These are phyloP conservation scores for Polygonum aviculare DNA, from an alignment of 148 eudicot species.

Conservation along the genomic window DNA sequence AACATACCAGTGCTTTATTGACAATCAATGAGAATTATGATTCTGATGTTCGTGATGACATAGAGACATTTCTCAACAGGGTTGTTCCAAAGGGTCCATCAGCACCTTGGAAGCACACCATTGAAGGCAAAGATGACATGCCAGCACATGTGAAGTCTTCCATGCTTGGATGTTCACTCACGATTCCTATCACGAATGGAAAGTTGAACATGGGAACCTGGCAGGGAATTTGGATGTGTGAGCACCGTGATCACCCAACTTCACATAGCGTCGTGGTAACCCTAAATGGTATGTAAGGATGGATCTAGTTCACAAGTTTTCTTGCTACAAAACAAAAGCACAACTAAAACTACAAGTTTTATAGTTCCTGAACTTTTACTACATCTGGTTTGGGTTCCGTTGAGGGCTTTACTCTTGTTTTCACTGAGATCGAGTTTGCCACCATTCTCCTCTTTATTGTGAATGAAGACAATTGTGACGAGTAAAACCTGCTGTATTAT, in stretches of 20 bases:
- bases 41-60: conserved; percentile 80
- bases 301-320: background rate
- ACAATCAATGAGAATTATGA: conserved; percentile 93
- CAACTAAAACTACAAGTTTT: too few species aligned
- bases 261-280: conserved; percentile 82
- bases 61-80: conserved; percentile 84
- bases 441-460: too few species aligned
- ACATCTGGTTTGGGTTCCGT: too few species aligned
- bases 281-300: conserved; percentile 62
- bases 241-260: conserved; percentile 81
- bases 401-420: too few species aligned
- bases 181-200: conserved; percentile 89
- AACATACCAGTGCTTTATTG: conserved; percentile 98
- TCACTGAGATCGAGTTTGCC: too few species aligned
- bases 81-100: conserved; percentile 90
- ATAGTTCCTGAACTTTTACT: too few species aligned
- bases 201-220: conserved; percentile 97
- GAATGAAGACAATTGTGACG: too few species aligned
- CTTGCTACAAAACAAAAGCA: too few species aligned
- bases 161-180: conserved; percentile 85
- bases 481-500: too few species aligned
- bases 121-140: conserved; percentile 99
- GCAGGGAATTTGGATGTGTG: conserved; percentile 99
- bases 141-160: conserved; percentile 98
- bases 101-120: conserved; percentile 94